Conservation (phyloP, 495 filamentous ascomycete genomes). For the Ramalina peruviana region DNA sequence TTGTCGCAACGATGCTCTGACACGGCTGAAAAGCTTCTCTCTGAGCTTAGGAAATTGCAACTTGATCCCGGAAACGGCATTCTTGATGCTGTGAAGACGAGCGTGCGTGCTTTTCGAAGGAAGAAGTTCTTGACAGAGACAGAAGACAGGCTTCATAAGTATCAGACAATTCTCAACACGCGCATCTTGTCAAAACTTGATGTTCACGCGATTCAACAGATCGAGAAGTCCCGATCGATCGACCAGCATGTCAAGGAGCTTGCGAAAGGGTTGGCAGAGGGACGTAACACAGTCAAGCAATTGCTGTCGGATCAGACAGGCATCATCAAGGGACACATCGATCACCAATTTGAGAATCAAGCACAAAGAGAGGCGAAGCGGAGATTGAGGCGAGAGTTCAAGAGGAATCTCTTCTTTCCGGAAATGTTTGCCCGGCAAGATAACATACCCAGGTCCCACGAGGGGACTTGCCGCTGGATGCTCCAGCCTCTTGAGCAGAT, state of each 20-base stretch:
- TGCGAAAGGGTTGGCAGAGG: background rate
- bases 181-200: slow-evolving; percentile 1
- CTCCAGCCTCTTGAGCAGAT: background rate
- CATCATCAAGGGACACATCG: background rate
- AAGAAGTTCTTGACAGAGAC: background rate
- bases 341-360: background rate
- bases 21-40: background rate
- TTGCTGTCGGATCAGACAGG: background rate
- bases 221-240: background rate
- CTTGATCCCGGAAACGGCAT: background rate
- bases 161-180: slow-evolving; percentile 1
- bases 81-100: background rate
- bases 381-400: background rate
- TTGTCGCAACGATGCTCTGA: slow-evolving; percentile 4
- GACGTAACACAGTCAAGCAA: background rate
- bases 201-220: background rate
- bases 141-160: background rate
- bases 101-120: background rate
- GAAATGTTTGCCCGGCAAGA: slow-evolving; percentile 4
- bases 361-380: background rate
- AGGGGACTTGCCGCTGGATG: slow-evolving; percentile 8
- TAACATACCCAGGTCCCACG: slow-evolving; percentile 1
- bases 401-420: slow-evolving; percentile 1
- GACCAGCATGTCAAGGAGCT: background rate
- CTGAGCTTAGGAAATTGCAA: background rate